A percentile compares a stretch with the other conserved stretches of the same genome.
phyloP scores from a whole-genome alignment of 352 stramenopile species.

The Phytophthora cactorum region DNA sequence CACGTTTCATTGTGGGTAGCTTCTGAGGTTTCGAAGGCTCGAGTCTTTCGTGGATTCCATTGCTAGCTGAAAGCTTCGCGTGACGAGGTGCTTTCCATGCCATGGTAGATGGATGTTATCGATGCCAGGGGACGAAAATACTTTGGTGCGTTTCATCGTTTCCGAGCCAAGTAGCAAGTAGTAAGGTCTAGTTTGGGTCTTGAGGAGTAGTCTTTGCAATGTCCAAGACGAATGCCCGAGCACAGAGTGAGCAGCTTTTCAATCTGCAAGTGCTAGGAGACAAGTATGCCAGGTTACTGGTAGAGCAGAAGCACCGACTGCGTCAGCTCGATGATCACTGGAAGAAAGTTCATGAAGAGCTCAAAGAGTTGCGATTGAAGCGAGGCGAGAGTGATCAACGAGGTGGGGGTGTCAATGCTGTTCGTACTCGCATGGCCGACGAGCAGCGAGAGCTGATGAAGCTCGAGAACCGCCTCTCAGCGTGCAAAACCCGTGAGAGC shows the following conservation, averaged over 20 bases:
- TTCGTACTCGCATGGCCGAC: slow-evolving; percentile 71
- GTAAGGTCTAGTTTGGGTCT: too few species aligned
- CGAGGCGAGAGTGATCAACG: slow-evolving; percentile 77
- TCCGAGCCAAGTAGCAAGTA: background rate
- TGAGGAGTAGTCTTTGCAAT: slow-evolving; percentile 22
- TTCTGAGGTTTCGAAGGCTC: slow-evolving; percentile 26
- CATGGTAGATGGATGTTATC: slow-evolving; percentile 10
- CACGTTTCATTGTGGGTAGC: slow-evolving; percentile 33
- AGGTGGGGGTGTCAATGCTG: slow-evolving; percentile 71
- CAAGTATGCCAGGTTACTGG: slow-evolving; percentile 75
- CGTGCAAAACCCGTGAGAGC: slow-evolving; percentile 76
- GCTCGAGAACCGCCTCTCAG: slow-evolving; percentile 77
- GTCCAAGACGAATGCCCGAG: slow-evolving; percentile 68
- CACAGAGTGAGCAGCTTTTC: slow-evolving; percentile 84
- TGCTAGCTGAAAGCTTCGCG: slow-evolving; percentile 5
- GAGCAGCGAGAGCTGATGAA: slow-evolving; percentile 83
- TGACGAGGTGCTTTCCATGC: slow-evolving; percentile 25
- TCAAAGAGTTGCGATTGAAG: slow-evolving; percentile 70
- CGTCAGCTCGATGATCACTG: slow-evolving; percentile 73
- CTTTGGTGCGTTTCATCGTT: slow-evolving; percentile 25
- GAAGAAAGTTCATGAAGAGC: slow-evolving; percentile 70
- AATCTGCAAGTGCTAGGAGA: slow-evolving; percentile 83
- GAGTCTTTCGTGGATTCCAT: slow-evolving; percentile 11
- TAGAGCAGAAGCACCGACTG: slow-evolving; percentile 77
- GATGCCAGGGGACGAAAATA: slow-evolving; percentile 28